phyloP scores from a whole-genome alignment of 805 yeast genomes.

The Wickerhamomyces strasburgensis region DNA sequence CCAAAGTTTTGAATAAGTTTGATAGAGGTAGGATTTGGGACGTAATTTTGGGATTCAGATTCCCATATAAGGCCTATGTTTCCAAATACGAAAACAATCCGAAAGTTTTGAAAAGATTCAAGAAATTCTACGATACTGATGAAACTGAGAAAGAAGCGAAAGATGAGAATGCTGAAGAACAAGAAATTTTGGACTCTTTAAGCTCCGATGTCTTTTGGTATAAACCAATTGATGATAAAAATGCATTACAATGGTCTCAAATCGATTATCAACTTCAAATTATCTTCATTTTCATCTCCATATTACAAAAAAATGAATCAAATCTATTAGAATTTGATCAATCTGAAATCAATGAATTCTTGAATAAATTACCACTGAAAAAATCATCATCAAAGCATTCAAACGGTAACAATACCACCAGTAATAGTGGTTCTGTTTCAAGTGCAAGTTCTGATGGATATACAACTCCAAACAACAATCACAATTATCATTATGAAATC shows the following conservation, averaged over 20 bases:
- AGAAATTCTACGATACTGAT: slow-evolving; percentile 17
- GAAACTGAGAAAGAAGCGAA: slow-evolving; percentile 3
- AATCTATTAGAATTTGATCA: slow-evolving; percentile 84
- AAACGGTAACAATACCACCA: slow-evolving; percentile 1
- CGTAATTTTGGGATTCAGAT: slow-evolving; percentile 72
- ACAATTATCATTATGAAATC: slow-evolving; percentile 20
- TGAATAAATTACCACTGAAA: slow-evolving; percentile 41
- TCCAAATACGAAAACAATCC: slow-evolving; percentile 10
- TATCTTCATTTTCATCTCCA: slow-evolving; percentile 69
- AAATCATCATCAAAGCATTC: neutral
- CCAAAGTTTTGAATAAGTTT: slow-evolving; percentile 73
- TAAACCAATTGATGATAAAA: slow-evolving; percentile 14
- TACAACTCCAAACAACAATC: slow-evolving; percentile 5
- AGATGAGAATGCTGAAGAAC: slow-evolving; percentile 4
- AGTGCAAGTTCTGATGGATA: neutral
- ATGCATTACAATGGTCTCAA: slow-evolving; percentile 46
- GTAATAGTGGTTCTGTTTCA: slow-evolving; percentile 3
- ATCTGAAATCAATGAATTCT: slow-evolving; percentile 76
- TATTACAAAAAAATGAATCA: slow-evolving; percentile 73
- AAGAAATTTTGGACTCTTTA: too few species aligned
- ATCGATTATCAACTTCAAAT: slow-evolving; percentile 75
- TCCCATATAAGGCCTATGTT: slow-evolving; percentile 26
- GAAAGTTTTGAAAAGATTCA: slow-evolving; percentile 18
- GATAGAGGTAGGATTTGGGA: slow-evolving; percentile 94
- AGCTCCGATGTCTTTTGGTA: slow-evolving; percentile 19